phyloP scores from a whole-genome alignment of 2,329 filamentous ascomycete species.

The Cercospora sesami region DNA sequence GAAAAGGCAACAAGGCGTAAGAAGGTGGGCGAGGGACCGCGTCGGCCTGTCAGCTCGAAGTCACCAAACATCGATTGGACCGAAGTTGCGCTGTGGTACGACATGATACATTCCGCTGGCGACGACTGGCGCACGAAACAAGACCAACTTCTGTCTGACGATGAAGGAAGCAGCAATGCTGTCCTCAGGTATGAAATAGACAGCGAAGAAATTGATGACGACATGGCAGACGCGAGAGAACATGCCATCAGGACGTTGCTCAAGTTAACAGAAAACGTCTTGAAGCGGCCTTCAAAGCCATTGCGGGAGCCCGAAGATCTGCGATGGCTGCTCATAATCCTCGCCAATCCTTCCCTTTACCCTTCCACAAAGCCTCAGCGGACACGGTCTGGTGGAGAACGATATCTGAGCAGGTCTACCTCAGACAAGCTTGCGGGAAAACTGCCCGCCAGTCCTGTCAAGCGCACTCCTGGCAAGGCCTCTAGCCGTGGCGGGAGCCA shows the following conservation, averaged over 20 bases:
- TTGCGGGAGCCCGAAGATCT: constrained; percentile 68
- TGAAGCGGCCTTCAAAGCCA: constrained; percentile 74
- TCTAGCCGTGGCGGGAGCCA: constrained; percentile 55
- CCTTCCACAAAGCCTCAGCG: constrained; percentile 35
- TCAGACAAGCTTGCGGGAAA: constrained; percentile 26
- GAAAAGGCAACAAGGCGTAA: constrained; percentile 36
- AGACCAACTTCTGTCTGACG: constrained; percentile 39
- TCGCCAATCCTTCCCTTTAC: constrained; percentile 76
- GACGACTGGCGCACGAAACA: constrained; percentile 64
- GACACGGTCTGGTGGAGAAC: constrained; percentile 10
- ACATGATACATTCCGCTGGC: constrained; percentile 66
- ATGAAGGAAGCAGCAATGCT: constrained; percentile 37
- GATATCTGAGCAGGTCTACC: constrained; percentile 14
- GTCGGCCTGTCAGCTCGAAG: constrained; percentile 54
- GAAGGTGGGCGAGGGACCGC: constrained; percentile 32
- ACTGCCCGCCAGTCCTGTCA: constrained; percentile 22
- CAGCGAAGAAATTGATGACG: constrained; percentile 50
- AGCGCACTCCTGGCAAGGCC: constrained; percentile 33
- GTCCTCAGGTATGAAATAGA: constrained; percentile 50
- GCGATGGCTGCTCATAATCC: constrained; percentile 74
- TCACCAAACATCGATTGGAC: constrained; percentile 75
- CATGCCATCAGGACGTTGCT: constrained; percentile 70
- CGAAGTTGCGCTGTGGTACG: constrained; percentile 72
- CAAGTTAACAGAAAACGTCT: constrained; percentile 73
- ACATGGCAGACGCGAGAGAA: constrained; percentile 62